Evolutionary conservation across 495 filamentous ascomycete species (phyloP), one percentile per base, ranked within the genome.

Genomic region (Penicillium parvum): DNA sequence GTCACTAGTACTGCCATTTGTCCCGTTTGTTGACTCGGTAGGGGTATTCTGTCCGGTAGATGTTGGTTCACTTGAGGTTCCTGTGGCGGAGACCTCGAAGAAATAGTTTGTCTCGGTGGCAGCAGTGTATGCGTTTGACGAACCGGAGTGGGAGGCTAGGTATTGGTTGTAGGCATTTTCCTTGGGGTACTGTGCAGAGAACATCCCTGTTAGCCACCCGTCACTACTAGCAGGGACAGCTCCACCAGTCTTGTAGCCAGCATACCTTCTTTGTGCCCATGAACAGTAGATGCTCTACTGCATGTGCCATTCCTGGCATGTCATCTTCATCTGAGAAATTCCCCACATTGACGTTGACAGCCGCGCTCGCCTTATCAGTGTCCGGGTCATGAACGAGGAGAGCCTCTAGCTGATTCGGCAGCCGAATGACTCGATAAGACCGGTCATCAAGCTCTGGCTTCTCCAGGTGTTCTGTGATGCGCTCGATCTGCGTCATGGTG

Each of bases 81-180:
- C 64, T 1, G 77, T 79, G 9, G 91, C 86, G 1, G 87, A 86
- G 35, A 97, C 83, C 55, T 99, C 92, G 58, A 97, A 99, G 68
- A 88, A 96, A 63, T 95, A 99, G 66, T 97, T 97, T 29, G 94
- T 99, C 45, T 90, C 90, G 2, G 90, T 96, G 2, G 87, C 70
- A 15, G 83, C 90, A 2, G 92, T 99, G 60, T 92, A 97, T 7
- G 92, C 92, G 63, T 99, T 99, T 14, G 91, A 95, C 38, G 83
- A 79, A 10, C 92, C 92, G 6, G 88, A 95, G 61, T 95, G 83
- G 21, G 84, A 74, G 27, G 89, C 83, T 33, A 99, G 79, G 58
- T 94, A 99, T 59, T 90, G 83, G 49, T 87, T 88, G 71, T 99
- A 99, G 45, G 80, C 92, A 61, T 99, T 99, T 69, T 99, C 92